Evolutionary conservation across 139 green algal species (phyloP).

Genomic region (Coelastrella sp.): DNA sequence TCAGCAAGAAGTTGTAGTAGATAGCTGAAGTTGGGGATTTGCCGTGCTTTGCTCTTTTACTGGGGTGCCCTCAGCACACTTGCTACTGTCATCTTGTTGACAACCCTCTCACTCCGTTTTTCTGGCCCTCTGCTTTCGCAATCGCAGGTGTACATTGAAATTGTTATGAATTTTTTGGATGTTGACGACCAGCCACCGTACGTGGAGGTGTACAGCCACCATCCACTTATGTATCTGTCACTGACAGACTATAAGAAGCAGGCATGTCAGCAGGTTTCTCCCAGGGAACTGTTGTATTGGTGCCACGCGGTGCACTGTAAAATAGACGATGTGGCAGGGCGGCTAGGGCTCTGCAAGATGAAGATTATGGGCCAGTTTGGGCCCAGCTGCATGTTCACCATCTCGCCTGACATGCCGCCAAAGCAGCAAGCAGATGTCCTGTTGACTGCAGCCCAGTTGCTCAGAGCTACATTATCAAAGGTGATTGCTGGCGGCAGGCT

Average conservation of each 20-base stretch:
- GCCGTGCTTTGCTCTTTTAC: neutral
- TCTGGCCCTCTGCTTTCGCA: neutral
- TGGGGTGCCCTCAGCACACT: no score
- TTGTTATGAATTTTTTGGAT: constrained; percentile 6
- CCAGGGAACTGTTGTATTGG: constrained; percentile 32
- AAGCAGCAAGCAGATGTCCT: constrained; percentile 41
- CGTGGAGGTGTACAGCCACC: constrained; percentile 35
- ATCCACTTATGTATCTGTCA: constrained; percentile 38
- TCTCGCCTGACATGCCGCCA: constrained; percentile 26
- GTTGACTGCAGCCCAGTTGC: neutral
- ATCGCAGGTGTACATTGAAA: neutral
- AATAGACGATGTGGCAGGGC: neutral
- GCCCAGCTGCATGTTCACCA: constrained; percentile 29
- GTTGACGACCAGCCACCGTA: constrained; percentile 37
- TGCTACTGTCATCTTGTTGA: no score
- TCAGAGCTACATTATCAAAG: neutral
- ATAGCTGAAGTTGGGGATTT: no score
- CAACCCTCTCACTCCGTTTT: no score
- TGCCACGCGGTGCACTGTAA: constrained; percentile 24
- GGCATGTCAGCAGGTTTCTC: neutral
- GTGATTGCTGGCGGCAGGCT: neutral
- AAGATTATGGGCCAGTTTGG: constrained; percentile 2
- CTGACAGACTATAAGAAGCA: neutral
- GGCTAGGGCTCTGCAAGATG: constrained; percentile 34
- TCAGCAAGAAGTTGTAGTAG: no score